These are phyloP conservation scores for Mentha longifolia DNA, from an alignment of 257 asterid species.

Conservation along the genomic window DNA sequence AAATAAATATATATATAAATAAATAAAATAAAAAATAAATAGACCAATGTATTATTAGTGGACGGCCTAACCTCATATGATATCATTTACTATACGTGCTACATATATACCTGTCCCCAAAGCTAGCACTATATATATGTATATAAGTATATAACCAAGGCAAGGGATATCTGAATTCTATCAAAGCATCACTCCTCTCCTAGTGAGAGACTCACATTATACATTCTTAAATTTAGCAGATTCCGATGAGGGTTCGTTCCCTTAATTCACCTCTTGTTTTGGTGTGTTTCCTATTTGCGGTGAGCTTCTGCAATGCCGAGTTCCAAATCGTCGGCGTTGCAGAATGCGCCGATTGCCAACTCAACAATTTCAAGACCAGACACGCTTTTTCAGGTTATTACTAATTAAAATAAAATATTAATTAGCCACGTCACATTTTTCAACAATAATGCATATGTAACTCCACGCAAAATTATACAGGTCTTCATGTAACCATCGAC, in stretches of 20 bases:
- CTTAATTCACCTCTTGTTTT: slow-evolving; percentile 32
- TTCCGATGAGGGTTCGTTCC: slow-evolving; percentile 51
- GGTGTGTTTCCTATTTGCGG: slow-evolving; percentile 28
- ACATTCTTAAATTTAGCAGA: not conserved
- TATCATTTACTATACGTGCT: slow-evolving; percentile 34
- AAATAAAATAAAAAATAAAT: too few species aligned
- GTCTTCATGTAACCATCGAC: slow-evolving; percentile 75
- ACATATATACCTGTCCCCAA: too few species aligned
- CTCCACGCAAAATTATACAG: slow-evolving; percentile 36
- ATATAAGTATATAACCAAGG: slow-evolving; percentile 6
- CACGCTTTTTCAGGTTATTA: slow-evolving; percentile 52
- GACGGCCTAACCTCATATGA: slow-evolving; percentile 65
- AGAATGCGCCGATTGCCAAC: slow-evolving; percentile 55
- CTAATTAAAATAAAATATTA: too few species aligned
- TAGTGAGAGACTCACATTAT: not conserved
- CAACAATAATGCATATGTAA: too few species aligned
- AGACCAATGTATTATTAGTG: not conserved
- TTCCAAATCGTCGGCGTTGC: slow-evolving; percentile 51
- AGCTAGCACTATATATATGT: slow-evolving; percentile 19
- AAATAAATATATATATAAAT: not conserved
- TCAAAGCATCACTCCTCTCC: slow-evolving; percentile 13
- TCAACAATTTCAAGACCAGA: slow-evolving; percentile 36
- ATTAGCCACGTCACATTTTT: too few species aligned
- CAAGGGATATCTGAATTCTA: not conserved
- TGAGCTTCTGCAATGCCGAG: slow-evolving; percentile 39